A percentile compares a stretch with the other conserved stretches of the same genome.
These are phyloP conservation scores for Suillus subaureus DNA, from an alignment of 768 basidiomycete species.

Conservation along the genomic window DNA sequence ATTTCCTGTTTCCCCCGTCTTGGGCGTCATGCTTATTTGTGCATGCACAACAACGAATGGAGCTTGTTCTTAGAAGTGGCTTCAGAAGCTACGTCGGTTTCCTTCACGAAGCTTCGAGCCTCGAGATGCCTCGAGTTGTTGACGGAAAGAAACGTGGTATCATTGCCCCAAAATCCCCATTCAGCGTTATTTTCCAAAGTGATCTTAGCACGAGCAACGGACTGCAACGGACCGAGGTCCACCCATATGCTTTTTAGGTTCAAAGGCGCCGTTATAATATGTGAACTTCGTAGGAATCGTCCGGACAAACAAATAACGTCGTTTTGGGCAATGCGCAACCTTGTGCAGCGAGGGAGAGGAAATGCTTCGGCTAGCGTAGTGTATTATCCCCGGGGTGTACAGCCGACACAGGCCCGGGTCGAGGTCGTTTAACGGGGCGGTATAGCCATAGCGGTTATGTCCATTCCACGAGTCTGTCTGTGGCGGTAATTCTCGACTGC, in stretches of 20 bases:
- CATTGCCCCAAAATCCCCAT: slow-evolving; percentile 11
- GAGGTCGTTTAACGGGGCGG: not conserved
- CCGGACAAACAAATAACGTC: slow-evolving; percentile 3
- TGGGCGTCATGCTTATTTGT: not conserved
- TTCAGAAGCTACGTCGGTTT: slow-evolving; percentile 5
- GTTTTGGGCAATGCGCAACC: slow-evolving; percentile 1
- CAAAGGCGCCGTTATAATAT: not conserved
- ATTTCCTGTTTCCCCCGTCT: not conserved
- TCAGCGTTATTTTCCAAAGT: not conserved
- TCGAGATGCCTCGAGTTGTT: slow-evolving; percentile 5
- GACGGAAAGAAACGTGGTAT: not conserved
- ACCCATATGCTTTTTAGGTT: slow-evolving; percentile 9
- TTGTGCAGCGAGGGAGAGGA: slow-evolving; percentile 1
- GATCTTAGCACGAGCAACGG: slow-evolving; percentile 1
- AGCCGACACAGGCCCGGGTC: not conserved
- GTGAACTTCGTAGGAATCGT: slow-evolving; percentile 1
- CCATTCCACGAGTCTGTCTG: no score
- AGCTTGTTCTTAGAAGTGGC: not conserved
- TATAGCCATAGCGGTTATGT: not conserved
- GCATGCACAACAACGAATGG: not conserved
- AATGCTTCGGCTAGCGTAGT: not conserved
- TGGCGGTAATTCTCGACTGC: no score
- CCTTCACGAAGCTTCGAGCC: not conserved
- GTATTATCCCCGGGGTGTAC: not conserved
- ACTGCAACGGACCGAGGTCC: not conserved